phyloP scores from a whole-genome alignment of 1,139 yeast species.

The Blastobotrys proliferans region DNA sequence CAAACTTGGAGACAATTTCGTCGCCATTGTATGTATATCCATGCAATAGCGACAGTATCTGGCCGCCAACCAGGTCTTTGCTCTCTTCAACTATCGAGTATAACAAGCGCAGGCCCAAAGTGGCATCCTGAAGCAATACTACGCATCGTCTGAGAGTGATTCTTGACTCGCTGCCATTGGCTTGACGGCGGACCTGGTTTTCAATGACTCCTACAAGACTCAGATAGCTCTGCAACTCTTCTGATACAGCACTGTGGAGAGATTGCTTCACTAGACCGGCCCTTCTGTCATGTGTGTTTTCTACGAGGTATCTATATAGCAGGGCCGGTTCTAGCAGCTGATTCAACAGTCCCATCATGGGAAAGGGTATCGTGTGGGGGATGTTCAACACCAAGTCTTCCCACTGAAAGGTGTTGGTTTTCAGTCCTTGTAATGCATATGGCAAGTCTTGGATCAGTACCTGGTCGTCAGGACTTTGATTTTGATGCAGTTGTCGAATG shows the following conservation, averaged over 20 bases:
- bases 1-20: conserved; percentile 41
- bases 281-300: conserved; percentile 18
- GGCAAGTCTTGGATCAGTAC: conserved; percentile 56
- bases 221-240: conserved; percentile 52
- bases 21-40: conserved; percentile 64
- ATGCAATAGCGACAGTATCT: conserved; percentile 52
- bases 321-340: conserved; percentile 70
- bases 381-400: conserved; percentile 26
- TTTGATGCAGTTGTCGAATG: conserved; percentile 15
- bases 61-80: conserved; percentile 45
- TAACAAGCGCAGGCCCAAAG: conserved; percentile 54
- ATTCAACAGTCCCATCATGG: conserved; percentile 55
- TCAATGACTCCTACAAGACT: conserved; percentile 53
- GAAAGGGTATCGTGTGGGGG: conserved; percentile 53
- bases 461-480: conserved; percentile 41
- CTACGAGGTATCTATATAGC: conserved; percentile 47
- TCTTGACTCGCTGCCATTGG: conserved; percentile 14
- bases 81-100: conserved; percentile 39
- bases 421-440: conserved; percentile 68
- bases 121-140: conserved; percentile 48
- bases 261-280: conserved; percentile 56
- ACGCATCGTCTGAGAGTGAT: conserved; percentile 41
- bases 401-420: conserved; percentile 59
- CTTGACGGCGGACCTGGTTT: conserved; percentile 29
- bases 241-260: conserved; percentile 52